phyloP scores from a whole-genome alignment of 768 basidiomycete species.

The Pleurotus eryngii region DNA sequence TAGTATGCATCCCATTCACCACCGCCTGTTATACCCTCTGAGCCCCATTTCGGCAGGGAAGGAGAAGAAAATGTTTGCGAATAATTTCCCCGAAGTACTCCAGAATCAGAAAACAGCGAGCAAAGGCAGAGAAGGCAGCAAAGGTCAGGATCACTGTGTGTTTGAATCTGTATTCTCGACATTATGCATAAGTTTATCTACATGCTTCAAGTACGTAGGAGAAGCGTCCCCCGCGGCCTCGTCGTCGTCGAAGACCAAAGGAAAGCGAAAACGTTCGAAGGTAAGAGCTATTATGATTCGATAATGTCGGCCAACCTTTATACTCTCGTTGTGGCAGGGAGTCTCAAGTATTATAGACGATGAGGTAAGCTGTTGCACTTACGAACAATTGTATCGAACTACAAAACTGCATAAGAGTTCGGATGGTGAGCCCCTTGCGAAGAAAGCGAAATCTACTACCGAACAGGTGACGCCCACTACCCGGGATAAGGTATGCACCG shows the following conservation, averaged over 20 bases:
- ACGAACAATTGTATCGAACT: background rate
- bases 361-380: background rate
- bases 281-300: background rate
- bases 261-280: background rate
- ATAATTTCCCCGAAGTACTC: conserved; percentile 22
- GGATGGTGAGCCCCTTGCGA: background rate
- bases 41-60: conserved; percentile 18
- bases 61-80: conserved; percentile 35
- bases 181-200: background rate
- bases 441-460: background rate
- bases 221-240: background rate
- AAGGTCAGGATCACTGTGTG: conserved; percentile 6
- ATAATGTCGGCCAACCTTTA: too few species aligned
- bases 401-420: background rate
- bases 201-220: background rate
- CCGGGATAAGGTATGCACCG: background rate
- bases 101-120: conserved; percentile 14
- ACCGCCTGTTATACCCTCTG: background rate
- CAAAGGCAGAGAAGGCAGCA: conserved; percentile 17
- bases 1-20: conserved; percentile 28
- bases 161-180: too few species aligned
- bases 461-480: background rate
- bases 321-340: background rate
- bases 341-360: background rate
- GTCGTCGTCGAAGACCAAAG: background rate